Evolutionary conservation across 257 asterid genomes (phyloP).

Genomic region (Mitragyna speciosa): DNA sequence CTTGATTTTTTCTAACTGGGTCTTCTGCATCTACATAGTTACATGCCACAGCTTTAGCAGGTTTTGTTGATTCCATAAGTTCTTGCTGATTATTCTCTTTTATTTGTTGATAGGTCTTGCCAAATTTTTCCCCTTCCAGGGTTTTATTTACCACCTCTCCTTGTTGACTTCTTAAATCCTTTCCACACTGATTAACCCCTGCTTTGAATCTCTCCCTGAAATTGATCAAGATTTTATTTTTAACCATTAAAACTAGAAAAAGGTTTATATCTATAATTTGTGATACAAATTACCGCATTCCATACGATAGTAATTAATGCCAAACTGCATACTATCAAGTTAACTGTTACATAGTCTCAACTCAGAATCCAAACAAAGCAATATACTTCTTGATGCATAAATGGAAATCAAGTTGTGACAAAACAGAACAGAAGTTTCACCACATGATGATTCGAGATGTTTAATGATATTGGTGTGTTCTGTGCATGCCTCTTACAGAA

Average conservation of each 20-base stretch:
- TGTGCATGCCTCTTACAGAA: too few relatives aligned
- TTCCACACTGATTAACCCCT: constrained; percentile 22
- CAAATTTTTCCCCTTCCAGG: constrained; percentile 20
- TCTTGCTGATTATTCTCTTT: constrained; percentile 24
- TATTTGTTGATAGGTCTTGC: constrained; percentile 15
- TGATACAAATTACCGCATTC: neutral
- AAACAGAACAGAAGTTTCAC: neutral
- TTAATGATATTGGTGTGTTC: too few relatives aligned
- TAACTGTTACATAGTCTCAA: neutral
- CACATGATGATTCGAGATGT: too few relatives aligned
- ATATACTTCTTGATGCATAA: neutral
- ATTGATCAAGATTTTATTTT: neutral
- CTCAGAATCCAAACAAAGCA: neutral
- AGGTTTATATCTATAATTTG: neutral
- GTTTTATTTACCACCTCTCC: constrained; percentile 26
- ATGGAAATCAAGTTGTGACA: neutral
- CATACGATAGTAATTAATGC: neutral
- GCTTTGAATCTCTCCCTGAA: constrained; percentile 46
- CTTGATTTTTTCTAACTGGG: constrained; percentile 17
- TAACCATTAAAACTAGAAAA: neutral
- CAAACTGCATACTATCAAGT: neutral
- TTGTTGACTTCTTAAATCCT: constrained; percentile 20
- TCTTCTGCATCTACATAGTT: constrained; percentile 22
- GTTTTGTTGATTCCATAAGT: constrained; percentile 16
- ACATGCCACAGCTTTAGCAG: constrained; percentile 17